Conservation (phyloP, 1,284 basidiomycete species). For the Marasmius sp. region DNA sequence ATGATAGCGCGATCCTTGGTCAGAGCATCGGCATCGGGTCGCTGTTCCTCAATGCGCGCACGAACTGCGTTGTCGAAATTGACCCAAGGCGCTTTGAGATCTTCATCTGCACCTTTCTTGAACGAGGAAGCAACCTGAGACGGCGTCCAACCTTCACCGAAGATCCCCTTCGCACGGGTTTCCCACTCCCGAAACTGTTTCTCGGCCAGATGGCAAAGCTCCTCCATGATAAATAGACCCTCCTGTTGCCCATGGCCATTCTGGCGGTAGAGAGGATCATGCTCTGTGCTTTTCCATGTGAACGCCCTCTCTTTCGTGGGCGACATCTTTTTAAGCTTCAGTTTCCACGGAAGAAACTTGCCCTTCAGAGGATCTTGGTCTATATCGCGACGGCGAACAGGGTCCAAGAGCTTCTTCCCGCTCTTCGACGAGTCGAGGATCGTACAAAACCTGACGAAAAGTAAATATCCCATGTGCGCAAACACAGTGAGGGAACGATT, state of each 20-base stretch:
- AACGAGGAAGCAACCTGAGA: background rate
- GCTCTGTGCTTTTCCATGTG: too few relatives aligned
- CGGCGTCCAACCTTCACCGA: background rate
- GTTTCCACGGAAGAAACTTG: background rate
- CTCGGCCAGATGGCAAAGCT: background rate
- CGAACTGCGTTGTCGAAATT: conserved; percentile 19
- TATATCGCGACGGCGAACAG: background rate
- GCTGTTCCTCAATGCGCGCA: background rate
- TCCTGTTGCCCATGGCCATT: too few relatives aligned
- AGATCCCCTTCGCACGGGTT: background rate
- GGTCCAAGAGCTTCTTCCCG: background rate
- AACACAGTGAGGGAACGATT: background rate
- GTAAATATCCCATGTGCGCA: background rate
- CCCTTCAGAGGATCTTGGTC: background rate
- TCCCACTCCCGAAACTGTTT: background rate
- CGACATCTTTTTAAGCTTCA: background rate
- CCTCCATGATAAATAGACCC: background rate
- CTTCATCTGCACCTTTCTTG: conserved; percentile 21
- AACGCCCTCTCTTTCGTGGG: background rate
- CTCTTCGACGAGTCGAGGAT: conserved; percentile 12
- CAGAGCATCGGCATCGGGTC: background rate
- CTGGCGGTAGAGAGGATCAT: background rate
- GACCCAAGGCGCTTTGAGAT: conserved; percentile 31
- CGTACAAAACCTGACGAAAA: conserved; percentile 5
- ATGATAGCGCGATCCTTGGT: conserved; percentile 27